Evolutionary conservation across 192 early-diverging fungal genomes (phyloP), one percentile per base, ranked within the genome.

Genomic region (Lobosporangium transversale): DNA sequence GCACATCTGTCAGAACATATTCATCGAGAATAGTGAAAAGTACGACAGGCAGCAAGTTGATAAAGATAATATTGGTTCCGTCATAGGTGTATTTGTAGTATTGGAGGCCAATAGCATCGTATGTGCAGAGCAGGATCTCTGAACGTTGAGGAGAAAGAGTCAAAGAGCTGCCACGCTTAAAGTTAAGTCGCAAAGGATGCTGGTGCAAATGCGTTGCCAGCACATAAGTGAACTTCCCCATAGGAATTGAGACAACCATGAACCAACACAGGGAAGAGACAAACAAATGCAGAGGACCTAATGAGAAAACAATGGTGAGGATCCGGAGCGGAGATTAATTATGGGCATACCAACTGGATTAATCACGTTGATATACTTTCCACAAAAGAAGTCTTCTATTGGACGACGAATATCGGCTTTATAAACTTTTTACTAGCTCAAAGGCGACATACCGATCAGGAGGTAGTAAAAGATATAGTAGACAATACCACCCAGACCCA

Each of bases 81-180:
- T 96, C 95, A 20, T 94, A 87, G 4, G 96, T 97, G 79, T 95
- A 97, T 81, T 97, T 97, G 88, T 95, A 96, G 81, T 97, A 99
- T 69, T 93, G 91, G 61, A 88, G 86, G 23, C 97, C 97, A 32
- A 94, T 82, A 0, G 94, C 95, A 47, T 92, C 85, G 62, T 94
- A 93, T 0, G 92, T 94, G 80, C 94, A 96, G 44, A 99, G 80
- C 56, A 99, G 80, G 51, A 97, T 90, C 11, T 86, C 78, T 15
- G 87, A 79, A 1, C 75, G 81, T 31, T 85, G 68, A 2, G 75
- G 63, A 10, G 69, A 60, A 3, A 65, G 59, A 32, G 61, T 55
- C 20, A 56, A 36, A 21, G 62, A 67, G 37, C 83, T 85, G 24
- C 87, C 81, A n/a, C 83, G 85, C 70, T 89, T 89, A 74, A 94